Conservation (phyloP, 1,284 basidiomycete species). For the Pholiota adiposa region DNA sequence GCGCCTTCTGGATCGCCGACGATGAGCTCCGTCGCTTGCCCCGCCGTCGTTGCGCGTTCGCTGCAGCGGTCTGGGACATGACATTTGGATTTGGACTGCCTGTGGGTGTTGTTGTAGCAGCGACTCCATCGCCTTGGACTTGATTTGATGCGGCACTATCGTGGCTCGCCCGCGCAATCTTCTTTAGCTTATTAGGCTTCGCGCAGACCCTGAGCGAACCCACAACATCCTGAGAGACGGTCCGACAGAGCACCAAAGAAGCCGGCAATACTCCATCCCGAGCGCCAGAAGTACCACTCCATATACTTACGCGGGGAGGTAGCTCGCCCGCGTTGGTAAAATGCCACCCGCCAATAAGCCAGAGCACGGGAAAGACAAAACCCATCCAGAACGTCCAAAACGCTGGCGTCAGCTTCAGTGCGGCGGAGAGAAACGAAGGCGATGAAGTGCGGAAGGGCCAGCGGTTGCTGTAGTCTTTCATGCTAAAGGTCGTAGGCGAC, state of each 20-base stretch:
- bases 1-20: constrained; percentile 12
- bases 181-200: background rate
- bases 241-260: constrained; percentile 12
- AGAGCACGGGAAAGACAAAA: constrained; percentile 67
- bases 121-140: background rate
- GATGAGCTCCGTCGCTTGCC: constrained; percentile 22
- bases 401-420: constrained; percentile 42
- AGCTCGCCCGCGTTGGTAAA: constrained; percentile 50
- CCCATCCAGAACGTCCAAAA: constrained; percentile 72
- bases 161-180: constrained; percentile 1
- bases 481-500: constrained; percentile 30
- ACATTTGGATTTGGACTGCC: background rate
- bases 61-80: background rate
- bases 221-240: constrained; percentile 16
- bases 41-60: constrained; percentile 11
- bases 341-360: constrained; percentile 77
- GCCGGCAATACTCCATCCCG: constrained; percentile 21
- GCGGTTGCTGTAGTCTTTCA: constrained; percentile 25
- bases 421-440: constrained; percentile 7
- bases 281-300: constrained; percentile 46
- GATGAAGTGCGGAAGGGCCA: constrained; percentile 18
- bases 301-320: constrained; percentile 41
- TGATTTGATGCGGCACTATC: background rate
- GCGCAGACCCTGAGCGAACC: background rate
- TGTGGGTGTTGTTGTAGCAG: background rate